Evolutionary conservation across 2,329 filamentous ascomycete genomes (phyloP).

Genomic region (Macrophomina phaseolina): DNA sequence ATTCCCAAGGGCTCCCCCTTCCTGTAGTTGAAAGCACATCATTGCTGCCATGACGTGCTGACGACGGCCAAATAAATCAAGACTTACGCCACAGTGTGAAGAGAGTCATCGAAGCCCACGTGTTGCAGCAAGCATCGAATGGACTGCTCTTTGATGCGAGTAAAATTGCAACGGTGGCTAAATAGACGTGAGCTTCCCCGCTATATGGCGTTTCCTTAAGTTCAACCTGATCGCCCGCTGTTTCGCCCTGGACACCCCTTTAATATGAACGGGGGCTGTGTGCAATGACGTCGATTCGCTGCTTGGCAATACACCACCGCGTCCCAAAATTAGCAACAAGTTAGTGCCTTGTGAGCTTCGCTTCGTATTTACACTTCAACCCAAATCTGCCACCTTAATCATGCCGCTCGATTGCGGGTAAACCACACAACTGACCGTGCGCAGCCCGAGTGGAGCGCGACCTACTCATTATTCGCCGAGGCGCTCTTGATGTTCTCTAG

Average conservation of each 20-base stretch:
- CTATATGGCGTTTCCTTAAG: not conserved
- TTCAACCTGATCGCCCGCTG: not conserved
- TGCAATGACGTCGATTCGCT: not conserved
- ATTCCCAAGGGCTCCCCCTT: no score
- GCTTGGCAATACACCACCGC: slow-evolving; percentile 1
- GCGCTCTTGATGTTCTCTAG: not conserved
- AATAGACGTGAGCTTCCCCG: no score
- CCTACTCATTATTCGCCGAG: no score
- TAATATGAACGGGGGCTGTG: not conserved
- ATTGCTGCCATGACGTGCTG: no score
- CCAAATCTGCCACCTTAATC: not conserved
- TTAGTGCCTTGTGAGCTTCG: not conserved
- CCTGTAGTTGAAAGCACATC: no score
- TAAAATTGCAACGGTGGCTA: no score
- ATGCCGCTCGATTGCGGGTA: not conserved
- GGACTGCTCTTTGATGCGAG: no score
- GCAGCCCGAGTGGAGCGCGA: not conserved
- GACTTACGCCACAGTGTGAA: no score
- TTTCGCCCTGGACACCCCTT: not conserved
- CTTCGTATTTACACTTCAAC: not conserved
- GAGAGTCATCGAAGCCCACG: no score
- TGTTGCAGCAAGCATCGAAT: no score
- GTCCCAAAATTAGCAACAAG: not conserved
- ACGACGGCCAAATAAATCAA: no score
- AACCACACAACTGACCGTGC: not conserved